Conservation (phyloP, 108 stramenopile genomes). For the Nitzschia sp. region DNA sequence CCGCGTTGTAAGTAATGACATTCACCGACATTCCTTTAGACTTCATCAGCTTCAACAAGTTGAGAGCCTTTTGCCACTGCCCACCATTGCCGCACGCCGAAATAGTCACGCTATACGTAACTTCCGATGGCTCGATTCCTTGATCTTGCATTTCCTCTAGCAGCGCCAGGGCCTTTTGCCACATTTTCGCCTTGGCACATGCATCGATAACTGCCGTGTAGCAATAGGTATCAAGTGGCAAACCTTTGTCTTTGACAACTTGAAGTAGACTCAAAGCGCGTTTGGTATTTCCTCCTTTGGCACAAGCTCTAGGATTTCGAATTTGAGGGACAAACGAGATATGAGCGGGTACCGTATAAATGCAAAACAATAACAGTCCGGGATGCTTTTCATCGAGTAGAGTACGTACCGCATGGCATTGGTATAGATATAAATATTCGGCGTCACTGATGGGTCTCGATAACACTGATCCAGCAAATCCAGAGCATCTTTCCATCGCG, state of each 20-base stretch:
- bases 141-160: conserved; percentile 77
- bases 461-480: conserved; percentile 64
- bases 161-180: conserved; percentile 63
- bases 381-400: background rate
- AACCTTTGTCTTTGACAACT: conserved; percentile 58
- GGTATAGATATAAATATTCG: conserved; percentile 82
- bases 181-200: conserved; percentile 65
- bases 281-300: conserved; percentile 54
- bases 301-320: conserved; percentile 67
- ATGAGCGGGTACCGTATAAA: no score
- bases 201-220: conserved; percentile 85
- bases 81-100: conserved; percentile 80
- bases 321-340: background rate
- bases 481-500: conserved; percentile 70
- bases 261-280: conserved; percentile 66
- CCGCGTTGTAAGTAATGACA: conserved; percentile 78
- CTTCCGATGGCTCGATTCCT: conserved; percentile 60
- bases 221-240: conserved; percentile 67
- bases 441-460: conserved; percentile 60
- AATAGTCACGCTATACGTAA: conserved; percentile 71
- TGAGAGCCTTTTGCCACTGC: conserved; percentile 69
- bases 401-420: conserved; percentile 57
- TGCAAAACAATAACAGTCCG: no score
- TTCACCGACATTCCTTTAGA: conserved; percentile 60
- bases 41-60: conserved; percentile 68